Evolutionary conservation across 176 grass and related monocot genomes (phyloP).

Genomic region (Elymus sibiricus): DNA sequence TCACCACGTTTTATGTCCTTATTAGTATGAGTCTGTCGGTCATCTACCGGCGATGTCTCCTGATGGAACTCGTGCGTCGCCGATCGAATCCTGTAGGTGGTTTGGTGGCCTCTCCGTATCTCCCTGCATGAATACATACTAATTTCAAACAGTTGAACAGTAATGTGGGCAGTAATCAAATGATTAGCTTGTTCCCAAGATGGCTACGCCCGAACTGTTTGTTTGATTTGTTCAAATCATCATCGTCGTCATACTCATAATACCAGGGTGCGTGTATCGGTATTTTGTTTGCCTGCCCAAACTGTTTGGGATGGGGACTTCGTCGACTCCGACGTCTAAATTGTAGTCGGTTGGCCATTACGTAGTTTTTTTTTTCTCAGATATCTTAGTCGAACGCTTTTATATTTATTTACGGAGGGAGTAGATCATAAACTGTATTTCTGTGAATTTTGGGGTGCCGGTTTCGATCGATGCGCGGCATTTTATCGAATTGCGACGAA

Average conservation of each 20-base stretch:
- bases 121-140: neutral
- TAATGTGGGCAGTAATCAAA: neutral
- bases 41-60: neutral
- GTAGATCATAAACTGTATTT: neutral
- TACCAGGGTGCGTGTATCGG: constrained; percentile 2
- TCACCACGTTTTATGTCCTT: neutral
- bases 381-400: neutral
- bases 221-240: constrained; percentile 23
- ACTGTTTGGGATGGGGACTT: constrained; percentile 10
- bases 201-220: constrained; percentile 28
- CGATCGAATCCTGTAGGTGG: neutral
- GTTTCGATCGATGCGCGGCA: neutral
- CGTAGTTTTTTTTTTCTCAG: neutral
- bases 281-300: constrained; percentile 3
- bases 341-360: neutral
- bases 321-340: constrained; percentile 4
- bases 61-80: too few relatives aligned
- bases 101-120: constrained; percentile 26
- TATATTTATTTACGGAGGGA: too few relatives aligned
- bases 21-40: neutral
- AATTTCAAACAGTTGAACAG: neutral
- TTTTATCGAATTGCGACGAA: neutral
- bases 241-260: neutral
- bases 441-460: neutral
- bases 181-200: constrained; percentile 20